Evolutionary conservation across 192 early-diverging fungal species (phyloP).

Genomic region (Backusella sp.): DNA sequence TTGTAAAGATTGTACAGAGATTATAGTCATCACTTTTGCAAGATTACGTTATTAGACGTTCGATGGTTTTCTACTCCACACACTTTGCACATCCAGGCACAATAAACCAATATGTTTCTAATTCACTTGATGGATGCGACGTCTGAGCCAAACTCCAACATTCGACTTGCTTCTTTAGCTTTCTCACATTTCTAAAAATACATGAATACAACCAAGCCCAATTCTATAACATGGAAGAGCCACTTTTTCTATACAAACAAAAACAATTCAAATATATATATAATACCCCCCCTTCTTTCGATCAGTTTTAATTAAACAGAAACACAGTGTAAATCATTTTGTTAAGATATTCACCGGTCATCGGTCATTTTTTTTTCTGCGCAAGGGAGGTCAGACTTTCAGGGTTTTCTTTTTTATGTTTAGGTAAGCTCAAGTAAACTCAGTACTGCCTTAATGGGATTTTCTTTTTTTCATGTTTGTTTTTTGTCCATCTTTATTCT

Average conservation of each 20-base stretch:
- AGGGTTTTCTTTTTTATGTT: background rate
- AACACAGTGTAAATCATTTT: background rate
- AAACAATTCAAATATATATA: background rate
- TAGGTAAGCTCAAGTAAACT: background rate
- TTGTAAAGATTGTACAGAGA: background rate
- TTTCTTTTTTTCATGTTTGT: background rate
- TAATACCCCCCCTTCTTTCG: background rate
- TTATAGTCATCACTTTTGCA: background rate
- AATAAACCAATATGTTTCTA: background rate
- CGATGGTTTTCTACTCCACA: background rate
- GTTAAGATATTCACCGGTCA: background rate
- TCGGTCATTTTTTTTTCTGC: conserved; percentile 9
- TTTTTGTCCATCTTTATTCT: no score
- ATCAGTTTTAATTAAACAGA: background rate
- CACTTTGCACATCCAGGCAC: background rate
- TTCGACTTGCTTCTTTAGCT: background rate
- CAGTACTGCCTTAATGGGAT: background rate
- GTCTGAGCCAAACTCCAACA: background rate
- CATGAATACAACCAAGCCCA: background rate
- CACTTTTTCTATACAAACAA: background rate
- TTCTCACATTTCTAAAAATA: background rate
- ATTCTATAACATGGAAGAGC: background rate
- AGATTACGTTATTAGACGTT: background rate
- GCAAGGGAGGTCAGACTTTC: background rate
- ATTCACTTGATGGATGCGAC: background rate